Evolutionary conservation across 2,329 filamentous ascomycete genomes (phyloP).

Genomic region (Magnaporthales sp.): DNA sequence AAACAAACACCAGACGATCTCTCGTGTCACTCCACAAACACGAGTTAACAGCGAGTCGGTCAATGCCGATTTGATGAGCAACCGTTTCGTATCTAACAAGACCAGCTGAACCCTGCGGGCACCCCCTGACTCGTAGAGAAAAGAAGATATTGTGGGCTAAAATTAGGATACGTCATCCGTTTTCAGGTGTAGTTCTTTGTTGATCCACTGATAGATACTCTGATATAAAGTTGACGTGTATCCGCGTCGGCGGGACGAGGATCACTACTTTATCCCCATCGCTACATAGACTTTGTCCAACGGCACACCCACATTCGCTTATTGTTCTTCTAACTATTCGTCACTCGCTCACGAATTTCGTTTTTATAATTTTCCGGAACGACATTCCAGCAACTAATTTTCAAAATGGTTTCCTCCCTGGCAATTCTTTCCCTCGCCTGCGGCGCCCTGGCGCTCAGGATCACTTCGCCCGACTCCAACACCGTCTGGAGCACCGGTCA

Average conservation of each 20-base stretch:
- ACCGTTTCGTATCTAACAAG: neutral
- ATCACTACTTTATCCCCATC: neutral
- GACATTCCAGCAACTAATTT: neutral
- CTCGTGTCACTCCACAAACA: neutral
- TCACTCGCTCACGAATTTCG: neutral
- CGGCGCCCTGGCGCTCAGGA: neutral
- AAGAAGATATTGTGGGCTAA: neutral
- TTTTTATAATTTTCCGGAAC: neutral
- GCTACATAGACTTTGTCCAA: neutral
- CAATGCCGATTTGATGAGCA: neutral
- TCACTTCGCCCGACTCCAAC: neutral
- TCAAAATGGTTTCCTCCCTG: neutral
- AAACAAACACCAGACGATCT: neutral
- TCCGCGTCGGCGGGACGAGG: neutral
- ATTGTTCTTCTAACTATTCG: neutral
- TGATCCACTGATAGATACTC: neutral
- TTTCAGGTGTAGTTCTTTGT: neutral
- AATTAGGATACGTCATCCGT: conserved; percentile 1
- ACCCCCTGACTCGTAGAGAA: neutral
- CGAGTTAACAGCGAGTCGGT: neutral
- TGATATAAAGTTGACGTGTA: neutral
- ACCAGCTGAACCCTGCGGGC: neutral
- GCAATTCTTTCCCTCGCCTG: neutral
- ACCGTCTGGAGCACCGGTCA: neutral
- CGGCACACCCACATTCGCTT: neutral